Percentiles rank a stretch among this genome's conserved stretches.
Conservation (phyloP, 805 yeast genomes). For the Lachancea kluyveri region DNA sequence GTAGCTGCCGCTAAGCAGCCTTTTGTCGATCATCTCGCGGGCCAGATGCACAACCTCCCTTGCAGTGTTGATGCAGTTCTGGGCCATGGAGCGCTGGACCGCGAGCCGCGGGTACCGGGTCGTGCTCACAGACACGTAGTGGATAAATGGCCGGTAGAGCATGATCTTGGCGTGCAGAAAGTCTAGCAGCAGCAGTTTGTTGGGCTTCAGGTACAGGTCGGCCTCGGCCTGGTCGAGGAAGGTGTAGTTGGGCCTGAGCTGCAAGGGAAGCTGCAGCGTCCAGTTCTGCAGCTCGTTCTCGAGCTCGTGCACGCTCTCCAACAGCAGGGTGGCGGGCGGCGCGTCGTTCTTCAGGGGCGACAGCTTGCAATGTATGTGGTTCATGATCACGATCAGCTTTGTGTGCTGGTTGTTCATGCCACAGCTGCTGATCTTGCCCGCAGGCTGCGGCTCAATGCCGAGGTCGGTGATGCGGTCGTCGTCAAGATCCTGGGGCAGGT, state of each 20-base stretch:
- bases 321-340: conserved; percentile 12
- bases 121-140: conserved; percentile 47
- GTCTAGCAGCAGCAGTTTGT: conserved; percentile 64
- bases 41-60: conserved; percentile 76
- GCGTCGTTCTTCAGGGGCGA: conserved; percentile 57
- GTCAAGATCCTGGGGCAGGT: conserved; percentile 75
- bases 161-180: conserved; percentile 74
- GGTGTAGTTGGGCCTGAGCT: conserved; percentile 63
- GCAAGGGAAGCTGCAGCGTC: conserved; percentile 64
- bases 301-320: conserved; percentile 31
- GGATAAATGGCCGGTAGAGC: conserved; percentile 83
- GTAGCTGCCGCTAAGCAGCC: conserved; percentile 74
- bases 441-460: conserved; percentile 45
- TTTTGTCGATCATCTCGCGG: conserved; percentile 67
- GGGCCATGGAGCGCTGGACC: conserved; percentile 64
- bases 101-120: conserved; percentile 40
- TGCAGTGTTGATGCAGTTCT: conserved; percentile 79
- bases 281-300: conserved; percentile 67
- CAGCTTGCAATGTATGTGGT: conserved; percentile 58
- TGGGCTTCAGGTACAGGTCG: conserved; percentile 58
- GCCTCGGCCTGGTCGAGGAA: conserved; percentile 45
- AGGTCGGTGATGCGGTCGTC: conserved; percentile 76
- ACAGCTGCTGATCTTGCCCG: conserved; percentile 56
- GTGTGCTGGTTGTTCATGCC: conserved; percentile 87
- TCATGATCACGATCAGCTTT: conserved; percentile 59